A percentile compares a stretch with the other conserved stretches of the same genome.
Evolutionary conservation across 2,329 filamentous ascomycete species (phyloP).

Genomic region (Aspergillaceae sp.): DNA sequence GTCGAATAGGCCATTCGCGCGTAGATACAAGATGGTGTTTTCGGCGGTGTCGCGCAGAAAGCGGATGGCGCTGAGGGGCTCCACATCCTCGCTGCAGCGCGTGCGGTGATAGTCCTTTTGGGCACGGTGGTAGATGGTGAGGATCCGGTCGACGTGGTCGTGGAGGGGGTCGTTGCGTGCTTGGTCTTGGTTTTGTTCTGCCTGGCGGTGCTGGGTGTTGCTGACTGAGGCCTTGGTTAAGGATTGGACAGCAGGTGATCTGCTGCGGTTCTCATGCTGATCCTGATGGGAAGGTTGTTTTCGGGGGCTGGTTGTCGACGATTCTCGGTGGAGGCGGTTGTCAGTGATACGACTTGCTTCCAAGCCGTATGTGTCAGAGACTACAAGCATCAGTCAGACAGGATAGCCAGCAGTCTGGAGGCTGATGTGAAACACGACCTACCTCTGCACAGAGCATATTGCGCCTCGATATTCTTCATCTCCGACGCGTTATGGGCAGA

Average conservation of each 20-base stretch:
- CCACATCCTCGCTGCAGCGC: constrained; percentile 14
- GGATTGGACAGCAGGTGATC: too few relatives aligned
- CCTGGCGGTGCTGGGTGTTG: background rate
- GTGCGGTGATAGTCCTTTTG: constrained; percentile 29
- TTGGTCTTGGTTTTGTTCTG: background rate
- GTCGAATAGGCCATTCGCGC: constrained; percentile 12
- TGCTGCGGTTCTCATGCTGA: background rate
- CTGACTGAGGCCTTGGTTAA: background rate
- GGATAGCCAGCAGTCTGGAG: background rate
- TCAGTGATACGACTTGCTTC: background rate
- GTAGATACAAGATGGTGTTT: constrained; percentile 30
- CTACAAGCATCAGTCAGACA: too few relatives aligned
- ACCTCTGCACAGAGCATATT: constrained; percentile 12
- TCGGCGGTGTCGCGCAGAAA: constrained; percentile 39
- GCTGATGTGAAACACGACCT: background rate
- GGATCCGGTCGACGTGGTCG: constrained; percentile 11
- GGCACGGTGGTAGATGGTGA: constrained; percentile 28
- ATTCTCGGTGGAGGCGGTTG: background rate
- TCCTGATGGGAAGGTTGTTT: background rate
- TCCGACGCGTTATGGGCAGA: constrained; percentile 10
- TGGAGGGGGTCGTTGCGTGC: background rate
- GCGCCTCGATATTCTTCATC: constrained; percentile 19
- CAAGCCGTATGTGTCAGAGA: too few relatives aligned
- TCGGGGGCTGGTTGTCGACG: background rate
- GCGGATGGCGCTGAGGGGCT: constrained; percentile 22